Base-by-base conservation (phyloP, 73 alveolate genomes). In the Paramecium caudatum region DNA sequence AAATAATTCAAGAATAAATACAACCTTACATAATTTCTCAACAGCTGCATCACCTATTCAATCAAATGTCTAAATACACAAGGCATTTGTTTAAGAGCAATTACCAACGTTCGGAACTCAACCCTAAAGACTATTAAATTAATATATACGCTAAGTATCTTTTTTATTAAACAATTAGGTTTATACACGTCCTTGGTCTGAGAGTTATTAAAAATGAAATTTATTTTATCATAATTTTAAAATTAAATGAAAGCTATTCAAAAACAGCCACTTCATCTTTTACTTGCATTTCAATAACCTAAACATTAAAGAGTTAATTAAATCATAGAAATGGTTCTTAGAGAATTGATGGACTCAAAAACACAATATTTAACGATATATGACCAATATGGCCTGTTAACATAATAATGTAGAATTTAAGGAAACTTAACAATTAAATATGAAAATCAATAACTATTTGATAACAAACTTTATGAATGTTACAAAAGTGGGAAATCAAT, bases 211-310 rank as follows among this genome's bases (percentile, higher is more conserved):
- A 23, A 23, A 23, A 55, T 55, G 80, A 55, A 55, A 55, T 55
- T 55, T 23, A 34, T 4, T 55, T 55, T 55, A 27, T 27, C 30
- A 27, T 27, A 37, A 55, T 55, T 55, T 55, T 55, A 23, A 55
- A 55, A 55, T 55, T 55, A 55, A 55, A n/a, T 55, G 80, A 15
- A 55, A 55, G 45, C 45, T 27, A 27, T 55, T 27, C 30, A 4
- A 10, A 55, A 55, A 55, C 45, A 55, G 5, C 80, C 80, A 27
- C 46, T 55, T 55, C 80, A 55, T 55, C 80, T 55, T 55, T 55
- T 55, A 23, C 30, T 55, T 19, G 80, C 32, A 55, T 55, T 55
- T 55, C 17, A 55, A 5, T 21, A 55, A 8, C 80, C 80, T 27
- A 55, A 55, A 23, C 80, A 55, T 21, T 27, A 55, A 55, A 55